Percentiles rank a stretch among this genome's conserved stretches.
These are phyloP conservation scores for Aphanomyces stellatus DNA, from an alignment of 352 stramenopile species.

Conservation along the genomic window DNA sequence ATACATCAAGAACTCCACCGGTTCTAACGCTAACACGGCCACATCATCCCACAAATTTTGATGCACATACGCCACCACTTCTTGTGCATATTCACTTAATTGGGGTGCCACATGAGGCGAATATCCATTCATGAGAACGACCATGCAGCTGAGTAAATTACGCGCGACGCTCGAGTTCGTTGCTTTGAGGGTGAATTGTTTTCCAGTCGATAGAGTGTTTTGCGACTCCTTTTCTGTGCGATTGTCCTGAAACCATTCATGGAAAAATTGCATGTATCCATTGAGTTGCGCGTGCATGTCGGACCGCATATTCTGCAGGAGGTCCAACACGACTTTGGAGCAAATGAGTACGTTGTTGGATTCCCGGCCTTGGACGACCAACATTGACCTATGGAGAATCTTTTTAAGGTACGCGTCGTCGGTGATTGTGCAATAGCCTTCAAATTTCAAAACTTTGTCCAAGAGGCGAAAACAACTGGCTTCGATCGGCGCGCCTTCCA, in stretches of 20 bases:
- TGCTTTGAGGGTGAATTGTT: neutral
- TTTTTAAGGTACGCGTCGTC: neutral
- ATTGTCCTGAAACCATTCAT: slow-evolving; percentile 6
- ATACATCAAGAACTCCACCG: neutral
- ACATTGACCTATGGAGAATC: neutral
- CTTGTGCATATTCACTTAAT: neutral
- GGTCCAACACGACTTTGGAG: neutral
- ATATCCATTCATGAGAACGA: slow-evolving; percentile 9
- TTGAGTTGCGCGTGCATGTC: slow-evolving; percentile 7
- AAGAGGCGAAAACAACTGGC: neutral
- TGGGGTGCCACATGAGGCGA: neutral
- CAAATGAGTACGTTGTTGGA: neutral
- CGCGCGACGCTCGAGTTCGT: neutral
- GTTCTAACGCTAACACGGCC: neutral
- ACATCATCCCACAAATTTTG: neutral
- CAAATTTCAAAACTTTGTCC: slow-evolving; percentile 7
- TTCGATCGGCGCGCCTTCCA: neutral
- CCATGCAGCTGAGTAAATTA: slow-evolving; percentile 8
- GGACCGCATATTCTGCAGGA: neutral
- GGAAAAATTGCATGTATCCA: slow-evolving; percentile 16
- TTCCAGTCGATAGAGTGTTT: too few relatives aligned
- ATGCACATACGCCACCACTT: slow-evolving; percentile 1
- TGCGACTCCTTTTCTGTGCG: neutral
- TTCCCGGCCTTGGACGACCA: neutral
- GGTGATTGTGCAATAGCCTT: neutral